Conservation (phyloP, 2,329 filamentous ascomycete genomes). For the Colletotrichum destructivum region DNA sequence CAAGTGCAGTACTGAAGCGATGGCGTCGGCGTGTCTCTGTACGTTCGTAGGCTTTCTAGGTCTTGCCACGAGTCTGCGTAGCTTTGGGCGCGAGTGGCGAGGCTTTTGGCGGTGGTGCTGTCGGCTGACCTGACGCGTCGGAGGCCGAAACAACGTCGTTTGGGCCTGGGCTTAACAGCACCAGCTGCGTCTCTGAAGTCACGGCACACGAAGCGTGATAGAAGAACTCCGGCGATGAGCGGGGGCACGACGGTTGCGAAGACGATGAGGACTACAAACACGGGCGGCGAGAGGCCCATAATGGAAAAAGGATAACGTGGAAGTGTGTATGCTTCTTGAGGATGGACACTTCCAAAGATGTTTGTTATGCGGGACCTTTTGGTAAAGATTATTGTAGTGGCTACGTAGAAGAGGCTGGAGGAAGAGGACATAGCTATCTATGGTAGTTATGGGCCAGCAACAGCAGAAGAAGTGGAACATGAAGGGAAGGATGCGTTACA, state of each 20-base stretch:
- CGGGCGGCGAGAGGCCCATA: constrained; percentile 33
- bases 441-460: background rate
- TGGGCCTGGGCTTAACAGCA: constrained; percentile 19
- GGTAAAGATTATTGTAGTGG: background rate
- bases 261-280: constrained; percentile 31
- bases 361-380: background rate
- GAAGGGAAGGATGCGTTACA: constrained; percentile 19
- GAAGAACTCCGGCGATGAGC: constrained; percentile 6
- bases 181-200: constrained; percentile 38
- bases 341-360: background rate
- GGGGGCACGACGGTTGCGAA: constrained; percentile 26
- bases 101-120: constrained; percentile 11
- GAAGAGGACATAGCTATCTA: background rate
- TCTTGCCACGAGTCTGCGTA: constrained; percentile 53
- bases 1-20: constrained; percentile 11
- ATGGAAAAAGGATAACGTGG: background rate
- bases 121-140: constrained; percentile 11
- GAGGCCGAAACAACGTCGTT: constrained; percentile 30
- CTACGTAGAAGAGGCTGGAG: constrained; percentile 7
- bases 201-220: constrained; percentile 34
- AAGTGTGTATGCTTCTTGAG: background rate
- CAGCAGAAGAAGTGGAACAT: background rate
- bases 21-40: constrained; percentile 20
- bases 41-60: constrained; percentile 48
- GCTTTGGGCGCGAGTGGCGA: constrained; percentile 10